These are phyloP conservation scores for Phalaenopsis aphrodite DNA, from an alignment of 106 monocot species.

Conservation along the genomic window DNA sequence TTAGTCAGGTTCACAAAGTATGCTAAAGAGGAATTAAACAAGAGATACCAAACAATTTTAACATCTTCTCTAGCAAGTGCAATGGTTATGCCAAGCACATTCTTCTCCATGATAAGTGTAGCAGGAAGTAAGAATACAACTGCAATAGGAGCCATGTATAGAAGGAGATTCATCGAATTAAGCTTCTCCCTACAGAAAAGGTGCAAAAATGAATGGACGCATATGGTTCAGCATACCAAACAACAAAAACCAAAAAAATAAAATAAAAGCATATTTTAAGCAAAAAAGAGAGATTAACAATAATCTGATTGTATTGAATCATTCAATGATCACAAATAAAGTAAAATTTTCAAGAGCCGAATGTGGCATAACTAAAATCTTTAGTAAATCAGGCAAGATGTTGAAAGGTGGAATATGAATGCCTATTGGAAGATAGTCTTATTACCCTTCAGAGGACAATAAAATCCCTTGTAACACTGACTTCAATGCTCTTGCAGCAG, in stretches of 20 bases:
- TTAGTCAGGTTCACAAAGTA: conserved; percentile 76
- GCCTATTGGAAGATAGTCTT: background rate
- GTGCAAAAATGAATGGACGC: background rate
- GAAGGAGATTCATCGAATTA: conserved; percentile 76
- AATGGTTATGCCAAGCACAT: conserved; percentile 74
- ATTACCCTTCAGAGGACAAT: conserved; percentile 66
- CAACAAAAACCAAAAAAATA: background rate
- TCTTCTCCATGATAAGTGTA: conserved; percentile 53
- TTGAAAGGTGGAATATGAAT: background rate
- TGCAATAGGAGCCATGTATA: conserved; percentile 75
- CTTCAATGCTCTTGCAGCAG: conserved; percentile 73
- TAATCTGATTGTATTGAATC: background rate
- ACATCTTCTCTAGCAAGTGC: conserved; percentile 69
- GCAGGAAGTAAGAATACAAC: conserved; percentile 65
- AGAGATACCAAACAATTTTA: conserved; percentile 58
- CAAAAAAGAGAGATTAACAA: background rate
- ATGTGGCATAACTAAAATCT: background rate
- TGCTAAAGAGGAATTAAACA: conserved; percentile 60
- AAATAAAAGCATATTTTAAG: background rate
- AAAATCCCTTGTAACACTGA: conserved; percentile 68
- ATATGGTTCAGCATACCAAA: background rate
- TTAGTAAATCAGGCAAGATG: background rate
- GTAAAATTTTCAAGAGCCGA: background rate
- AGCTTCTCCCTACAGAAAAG: conserved; percentile 50
- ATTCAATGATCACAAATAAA: background rate